Evolutionary conservation across 768 basidiomycete species (phyloP).

Genomic region (Austroboletus festivus): DNA sequence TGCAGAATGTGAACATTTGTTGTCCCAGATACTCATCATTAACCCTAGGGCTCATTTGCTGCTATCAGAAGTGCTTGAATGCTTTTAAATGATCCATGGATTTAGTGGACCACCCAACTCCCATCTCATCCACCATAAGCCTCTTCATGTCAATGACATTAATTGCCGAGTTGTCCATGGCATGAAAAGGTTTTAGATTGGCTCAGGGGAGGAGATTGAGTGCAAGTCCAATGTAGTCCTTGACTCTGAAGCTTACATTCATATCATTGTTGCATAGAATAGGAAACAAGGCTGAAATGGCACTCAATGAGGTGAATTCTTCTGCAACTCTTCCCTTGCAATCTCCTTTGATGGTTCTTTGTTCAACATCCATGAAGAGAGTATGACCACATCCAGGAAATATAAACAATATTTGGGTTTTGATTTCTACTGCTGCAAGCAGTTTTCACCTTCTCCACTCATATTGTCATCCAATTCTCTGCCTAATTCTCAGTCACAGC

Average conservation of each 20-base stretch:
- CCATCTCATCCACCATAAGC: slow-evolving; percentile 86
- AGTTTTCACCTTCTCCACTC: slow-evolving; percentile 64
- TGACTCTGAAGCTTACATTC: slow-evolving; percentile 71
- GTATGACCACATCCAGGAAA: slow-evolving; percentile 51
- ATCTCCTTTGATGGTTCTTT: slow-evolving; percentile 55
- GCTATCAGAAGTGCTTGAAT: slow-evolving; percentile 78
- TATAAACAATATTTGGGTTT: slow-evolving; percentile 91
- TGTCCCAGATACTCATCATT: slow-evolving; percentile 95
- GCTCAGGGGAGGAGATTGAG: slow-evolving; percentile 83
- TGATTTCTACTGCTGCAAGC: slow-evolving; percentile 88
- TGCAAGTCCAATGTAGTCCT: slow-evolving; percentile 67
- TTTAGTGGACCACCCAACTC: slow-evolving; percentile 76
- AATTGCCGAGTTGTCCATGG: slow-evolving; percentile 81
- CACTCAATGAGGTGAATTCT: slow-evolving; percentile 47
- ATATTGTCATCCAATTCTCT: slow-evolving; percentile 58
- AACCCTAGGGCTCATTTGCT: slow-evolving; percentile 83
- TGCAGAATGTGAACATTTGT: slow-evolving; percentile 88
- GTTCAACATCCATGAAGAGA: slow-evolving; percentile 40
- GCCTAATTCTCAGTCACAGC: slow-evolving; percentile 55
- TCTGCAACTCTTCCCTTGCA: slow-evolving; percentile 69
- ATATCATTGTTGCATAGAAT: slow-evolving; percentile 78
- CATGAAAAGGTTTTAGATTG: slow-evolving; percentile 98
- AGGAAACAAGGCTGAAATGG: slow-evolving; percentile 52
- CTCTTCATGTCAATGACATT: slow-evolving; percentile 83
- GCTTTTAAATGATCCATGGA: slow-evolving; percentile 92